These are phyloP conservation scores for Takashimella tepidaria DNA, from an alignment of 1,284 basidiomycete species.

Conservation along the genomic window DNA sequence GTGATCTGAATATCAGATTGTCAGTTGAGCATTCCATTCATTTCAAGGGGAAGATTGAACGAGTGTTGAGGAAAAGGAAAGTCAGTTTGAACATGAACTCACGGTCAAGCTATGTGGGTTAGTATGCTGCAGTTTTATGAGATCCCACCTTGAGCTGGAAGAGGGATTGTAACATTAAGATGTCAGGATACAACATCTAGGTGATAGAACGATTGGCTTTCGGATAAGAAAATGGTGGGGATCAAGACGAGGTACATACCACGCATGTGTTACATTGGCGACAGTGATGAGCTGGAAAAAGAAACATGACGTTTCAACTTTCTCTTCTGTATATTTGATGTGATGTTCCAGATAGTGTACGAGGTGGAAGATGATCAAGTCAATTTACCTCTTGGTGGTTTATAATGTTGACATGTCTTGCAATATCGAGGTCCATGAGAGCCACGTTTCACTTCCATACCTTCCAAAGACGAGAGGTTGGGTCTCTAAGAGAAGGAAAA, in stretches of 20 bases:
- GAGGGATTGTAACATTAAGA: no score
- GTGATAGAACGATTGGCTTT: not conserved
- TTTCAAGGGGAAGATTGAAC: no score
- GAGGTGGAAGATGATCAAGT: not conserved
- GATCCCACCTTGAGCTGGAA: not conserved
- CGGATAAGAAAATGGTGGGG: slow-evolving; percentile 1
- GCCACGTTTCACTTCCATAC: slow-evolving; percentile 79
- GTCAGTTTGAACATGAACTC: slow-evolving; percentile 3
- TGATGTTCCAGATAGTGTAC: no score
- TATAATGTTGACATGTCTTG: slow-evolving; percentile 58
- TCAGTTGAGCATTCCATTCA: slow-evolving; percentile 22
- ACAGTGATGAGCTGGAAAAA: slow-evolving; percentile 69
- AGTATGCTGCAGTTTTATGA: no score
- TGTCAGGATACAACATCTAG: no score
- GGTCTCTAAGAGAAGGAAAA: no score
- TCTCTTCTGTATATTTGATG: no score
- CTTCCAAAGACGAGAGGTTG: slow-evolving; percentile 60
- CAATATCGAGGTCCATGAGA: slow-evolving; percentile 76
- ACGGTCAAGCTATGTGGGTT: slow-evolving; percentile 34
- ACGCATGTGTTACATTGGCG: slow-evolving; percentile 69
- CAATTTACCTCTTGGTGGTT: slow-evolving; percentile 49
- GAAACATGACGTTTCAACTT: not conserved
- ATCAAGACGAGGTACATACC: no score
- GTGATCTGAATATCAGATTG: slow-evolving; percentile 66
- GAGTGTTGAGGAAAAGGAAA: not conserved